A percentile compares a stretch with the other conserved stretches of the same genome.
These are phyloP conservation scores for Phytophthora foliorum DNA, from an alignment of 352 stramenopile genomes.

Conservation along the genomic window DNA sequence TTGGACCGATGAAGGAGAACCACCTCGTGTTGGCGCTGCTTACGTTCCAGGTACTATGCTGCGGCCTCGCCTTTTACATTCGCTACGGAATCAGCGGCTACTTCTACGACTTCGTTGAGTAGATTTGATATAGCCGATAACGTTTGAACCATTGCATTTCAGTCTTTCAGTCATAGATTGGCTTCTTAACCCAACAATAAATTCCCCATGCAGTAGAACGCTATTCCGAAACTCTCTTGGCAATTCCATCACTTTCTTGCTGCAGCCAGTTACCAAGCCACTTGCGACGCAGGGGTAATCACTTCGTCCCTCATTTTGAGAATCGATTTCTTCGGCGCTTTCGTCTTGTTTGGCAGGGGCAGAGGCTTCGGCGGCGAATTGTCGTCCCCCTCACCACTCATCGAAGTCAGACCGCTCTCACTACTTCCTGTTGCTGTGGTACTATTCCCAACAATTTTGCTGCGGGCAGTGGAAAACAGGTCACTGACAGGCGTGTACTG, in stretches of 20 bases:
- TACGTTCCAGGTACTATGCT: slow-evolving; percentile 81
- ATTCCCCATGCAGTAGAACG: slow-evolving; percentile 4
- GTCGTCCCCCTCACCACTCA: slow-evolving; percentile 12
- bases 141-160: slow-evolving; percentile 15
- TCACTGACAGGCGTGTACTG: slow-evolving; percentile 44
- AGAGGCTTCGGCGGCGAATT: slow-evolving; percentile 33
- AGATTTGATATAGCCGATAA: slow-evolving; percentile 37
- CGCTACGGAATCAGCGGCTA: slow-evolving; percentile 88
- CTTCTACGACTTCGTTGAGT: slow-evolving; percentile 91
- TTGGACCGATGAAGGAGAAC: slow-evolving; percentile 87
- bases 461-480: slow-evolving; percentile 52
- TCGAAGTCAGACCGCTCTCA: neutral
- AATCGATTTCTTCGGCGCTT: slow-evolving; percentile 64
- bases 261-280: slow-evolving; percentile 43
- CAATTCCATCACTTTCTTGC: neutral
- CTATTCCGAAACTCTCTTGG: slow-evolving; percentile 9
- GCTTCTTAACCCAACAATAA: slow-evolving; percentile 24
- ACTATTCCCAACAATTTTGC: slow-evolving; percentile 37
- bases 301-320: slow-evolving; percentile 52
- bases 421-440: neutral
- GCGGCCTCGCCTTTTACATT: slow-evolving; percentile 82
- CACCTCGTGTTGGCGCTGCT: slow-evolving; percentile 74
- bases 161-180: slow-evolving; percentile 1
- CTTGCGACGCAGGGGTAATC: slow-evolving; percentile 47
- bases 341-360: slow-evolving; percentile 54